Base-by-base conservation (phyloP, 2,329 filamentous ascomycete species). In the Phyllosticta citrichinensis region DNA sequence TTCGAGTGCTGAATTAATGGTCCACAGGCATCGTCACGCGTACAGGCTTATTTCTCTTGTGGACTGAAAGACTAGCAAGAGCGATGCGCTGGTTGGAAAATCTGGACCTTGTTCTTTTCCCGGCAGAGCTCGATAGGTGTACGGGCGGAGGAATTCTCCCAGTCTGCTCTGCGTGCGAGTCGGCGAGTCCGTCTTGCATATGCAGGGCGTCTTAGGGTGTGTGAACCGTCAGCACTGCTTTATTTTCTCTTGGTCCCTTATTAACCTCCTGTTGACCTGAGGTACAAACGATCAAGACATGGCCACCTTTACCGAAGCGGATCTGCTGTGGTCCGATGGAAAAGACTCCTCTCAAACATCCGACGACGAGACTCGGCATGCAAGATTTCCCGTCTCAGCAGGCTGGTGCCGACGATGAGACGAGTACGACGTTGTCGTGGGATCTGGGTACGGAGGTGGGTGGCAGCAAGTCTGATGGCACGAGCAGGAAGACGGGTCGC, bases 381-480 rank as follows among this genome's bases (percentile, higher is more conserved):
- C 33, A 33, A 20, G 24, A 14, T 50, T 35, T 6, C 62, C 5
- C 22, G 55, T 9, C 51, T 66, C 2, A 62, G 64, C 50, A 80
- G 77, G 62, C 79, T 81, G 0, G 77, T 86, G 12, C 80, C 85
- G 67, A 72, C 84, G 25, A 79, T 87, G 68, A 77, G 80, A 25
- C 73, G 73, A 74, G 6, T 88, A 89, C 65, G 86, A 88, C 71
- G 81, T 81, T 50, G 79, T 89, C 11, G 83, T 88, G 62, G 86
- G 86, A 1, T 87, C 84, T 10, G 86, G 86, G 1, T 89, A 88
- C 69, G 86, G 86, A 24, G 85, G 84, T 50, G 82, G 80, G 81
- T 88, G 20, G 85, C 86, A 2, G 86, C 85, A 0, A 83, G 83
- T 22, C 79, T 85, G 11, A 83, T 87, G 79, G 81, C 85, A 2